Base-by-base conservation (phyloP, 768 basidiomycete genomes). In the Gloeopeniophorella convolvens region DNA sequence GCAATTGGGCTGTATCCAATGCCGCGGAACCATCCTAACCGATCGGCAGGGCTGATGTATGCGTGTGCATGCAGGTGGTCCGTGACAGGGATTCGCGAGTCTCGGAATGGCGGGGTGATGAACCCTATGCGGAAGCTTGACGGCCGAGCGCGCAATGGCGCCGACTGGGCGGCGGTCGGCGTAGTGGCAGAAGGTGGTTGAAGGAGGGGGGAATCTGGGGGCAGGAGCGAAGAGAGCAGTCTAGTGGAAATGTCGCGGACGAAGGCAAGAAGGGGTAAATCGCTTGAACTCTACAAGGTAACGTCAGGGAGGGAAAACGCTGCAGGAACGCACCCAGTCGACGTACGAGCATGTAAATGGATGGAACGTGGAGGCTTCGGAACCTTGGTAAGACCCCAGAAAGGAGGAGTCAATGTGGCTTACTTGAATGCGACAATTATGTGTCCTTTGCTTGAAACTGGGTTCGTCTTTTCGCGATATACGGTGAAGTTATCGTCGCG, bases 61-160 rank as follows among this genome's bases (percentile, higher is more conserved):
- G 83, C 86, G 64, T 89, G 87, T 1, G 77, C 78, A 62, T 89
- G 86, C 23, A 88, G 73, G 62, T 89, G 86, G 64, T 88, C 85
- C 23, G 80, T 83, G 41, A 89, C 78, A 12, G 87, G 86, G 34
- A 88, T 85, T 63, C 84, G 85, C 66, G 68, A 78, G 62, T 89
- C 86, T 59, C 73, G 80, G 69, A 86, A 85, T 0, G 85, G 85
- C 13, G 83, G 79, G 0, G 85, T 84, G 54, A 88, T 87, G 69
- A 88, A 89, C 32, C 85, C 85, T 54, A 88, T 80, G 42, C 73
- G 77, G 58, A 83, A 79, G 59, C 26, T 51, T 11, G 56, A 69
- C 64, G 27, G 62, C 48, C 30, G 63, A 57, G 11, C 64, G 56
- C n/a, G 64, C 59, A 26, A 13, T 30, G 21, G 51, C 15, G 9